Evolutionary conservation across 1,284 basidiomycete species (phyloP).

Genomic region (Marasmius oreades): DNA sequence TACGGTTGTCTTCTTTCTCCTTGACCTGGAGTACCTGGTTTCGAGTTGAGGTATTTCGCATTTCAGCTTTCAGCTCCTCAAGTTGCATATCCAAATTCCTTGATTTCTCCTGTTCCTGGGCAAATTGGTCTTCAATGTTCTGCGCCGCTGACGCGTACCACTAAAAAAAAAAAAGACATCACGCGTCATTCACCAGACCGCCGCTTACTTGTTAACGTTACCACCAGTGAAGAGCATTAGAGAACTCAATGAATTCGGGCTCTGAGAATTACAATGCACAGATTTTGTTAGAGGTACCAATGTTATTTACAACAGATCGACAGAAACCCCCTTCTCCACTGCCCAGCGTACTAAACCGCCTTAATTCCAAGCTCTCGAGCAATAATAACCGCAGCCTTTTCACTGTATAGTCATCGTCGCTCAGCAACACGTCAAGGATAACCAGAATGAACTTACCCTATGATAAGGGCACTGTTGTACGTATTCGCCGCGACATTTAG

Average conservation of each 20-base stretch:
- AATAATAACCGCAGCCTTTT: slow-evolving; percentile 18
- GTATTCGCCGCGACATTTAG: slow-evolving; percentile 23
- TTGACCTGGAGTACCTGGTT: slow-evolving; percentile 40
- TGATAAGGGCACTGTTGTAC: slow-evolving; percentile 12
- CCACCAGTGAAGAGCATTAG: no score
- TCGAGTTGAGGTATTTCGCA: slow-evolving; percentile 30
- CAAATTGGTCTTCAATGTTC: slow-evolving; percentile 39
- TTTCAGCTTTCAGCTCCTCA: slow-evolving; percentile 33
- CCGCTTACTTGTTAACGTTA: no score
- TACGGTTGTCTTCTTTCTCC: no score
- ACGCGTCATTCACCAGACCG: no score
- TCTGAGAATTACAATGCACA: no score
- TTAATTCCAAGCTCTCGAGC: slow-evolving; percentile 17
- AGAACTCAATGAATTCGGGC: no score
- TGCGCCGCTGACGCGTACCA: slow-evolving; percentile 52
- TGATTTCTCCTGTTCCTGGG: slow-evolving; percentile 39
- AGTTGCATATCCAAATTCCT: slow-evolving; percentile 39
- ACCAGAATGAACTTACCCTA: slow-evolving; percentile 3
- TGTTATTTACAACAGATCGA: no score
- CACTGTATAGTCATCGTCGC: not conserved
- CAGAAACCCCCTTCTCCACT: no score
- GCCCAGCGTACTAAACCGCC: not conserved
- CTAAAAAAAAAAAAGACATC: no score
- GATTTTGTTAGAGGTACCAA: no score
- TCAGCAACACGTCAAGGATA: not conserved